Evolutionary conservation across 1,139 yeast species (phyloP).

Genomic region (Yamadazyma taylorii): DNA sequence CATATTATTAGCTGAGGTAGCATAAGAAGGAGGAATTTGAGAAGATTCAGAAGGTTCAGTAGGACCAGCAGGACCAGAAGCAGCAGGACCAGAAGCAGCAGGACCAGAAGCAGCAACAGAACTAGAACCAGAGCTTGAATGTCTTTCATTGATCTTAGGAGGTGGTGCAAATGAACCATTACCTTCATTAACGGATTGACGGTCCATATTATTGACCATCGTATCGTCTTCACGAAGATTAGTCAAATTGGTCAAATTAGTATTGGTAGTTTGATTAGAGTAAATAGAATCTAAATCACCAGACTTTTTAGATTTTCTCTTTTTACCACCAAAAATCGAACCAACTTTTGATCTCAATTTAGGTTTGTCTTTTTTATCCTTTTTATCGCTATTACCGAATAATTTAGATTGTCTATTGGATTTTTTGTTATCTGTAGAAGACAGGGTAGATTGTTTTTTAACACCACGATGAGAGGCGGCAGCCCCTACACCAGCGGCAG

Average conservation of each 20-base stretch:
- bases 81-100: constrained; percentile 9
- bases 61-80: constrained; percentile 5
- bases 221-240: constrained; percentile 15
- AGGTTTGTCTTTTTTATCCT: constrained; percentile 18
- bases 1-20: neutral
- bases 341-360: constrained; percentile 78
- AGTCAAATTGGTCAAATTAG: constrained; percentile 18
- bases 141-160: constrained; percentile 1
- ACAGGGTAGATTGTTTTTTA: constrained; percentile 4
- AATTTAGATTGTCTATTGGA: constrained; percentile 14
- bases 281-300: constrained; percentile 37
- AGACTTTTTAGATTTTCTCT: constrained; percentile 35
- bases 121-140: neutral
- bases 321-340: constrained; percentile 73
- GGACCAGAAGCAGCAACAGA: constrained; percentile 9
- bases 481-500: neutral
- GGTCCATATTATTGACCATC: constrained; percentile 6
- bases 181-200: constrained; percentile 5
- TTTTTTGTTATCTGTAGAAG: constrained; percentile 6
- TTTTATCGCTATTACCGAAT: constrained; percentile 8
- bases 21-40: too few species aligned
- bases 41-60: constrained; percentile 2
- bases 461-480: neutral
- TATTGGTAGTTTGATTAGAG: constrained; percentile 22
- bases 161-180: constrained; percentile 1